Conservation (phyloP, 192 early-diverging fungal species). For the Backusella liffmaniae region DNA sequence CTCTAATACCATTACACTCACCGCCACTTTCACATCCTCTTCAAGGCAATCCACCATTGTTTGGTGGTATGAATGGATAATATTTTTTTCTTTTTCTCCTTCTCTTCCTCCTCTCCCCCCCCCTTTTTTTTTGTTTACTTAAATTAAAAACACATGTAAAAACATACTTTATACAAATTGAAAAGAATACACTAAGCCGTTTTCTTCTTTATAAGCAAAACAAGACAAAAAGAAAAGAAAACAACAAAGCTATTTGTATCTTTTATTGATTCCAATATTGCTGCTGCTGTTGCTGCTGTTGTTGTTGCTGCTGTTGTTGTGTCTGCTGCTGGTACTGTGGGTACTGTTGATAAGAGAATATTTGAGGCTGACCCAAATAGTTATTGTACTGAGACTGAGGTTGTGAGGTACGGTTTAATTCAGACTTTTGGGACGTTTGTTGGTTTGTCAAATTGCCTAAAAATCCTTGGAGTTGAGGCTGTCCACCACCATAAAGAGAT, state of each 20-base stretch:
- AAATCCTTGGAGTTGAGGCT: slow-evolving; percentile 30
- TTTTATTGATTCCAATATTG: slow-evolving; percentile 43
- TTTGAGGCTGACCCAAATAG: slow-evolving; percentile 37
- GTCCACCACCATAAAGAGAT: slow-evolving; percentile 34
- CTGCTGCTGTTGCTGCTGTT: slow-evolving; percentile 33
- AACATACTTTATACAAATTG: slow-evolving; percentile 7
- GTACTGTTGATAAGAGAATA: slow-evolving; percentile 53
- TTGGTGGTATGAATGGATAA: slow-evolving; percentile 19
- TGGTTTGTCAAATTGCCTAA: slow-evolving; percentile 25
- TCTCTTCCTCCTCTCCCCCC: neutral
- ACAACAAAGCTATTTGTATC: neutral
- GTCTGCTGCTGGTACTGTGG: slow-evolving; percentile 42
- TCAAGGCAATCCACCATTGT: slow-evolving; percentile 13
- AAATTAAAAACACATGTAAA: slow-evolving; percentile 23
- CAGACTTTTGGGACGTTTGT: slow-evolving; percentile 27
- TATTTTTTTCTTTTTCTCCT: neutral
- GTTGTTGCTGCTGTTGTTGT: slow-evolving; percentile 30
- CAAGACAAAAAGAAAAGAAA: neutral
- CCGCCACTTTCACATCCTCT: neutral
- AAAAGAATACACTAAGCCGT: slow-evolving; percentile 15
- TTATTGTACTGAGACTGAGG: slow-evolving; percentile 26
- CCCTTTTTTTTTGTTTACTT: slow-evolving; percentile 7
- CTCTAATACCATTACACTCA: neutral
- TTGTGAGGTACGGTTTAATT: neutral
- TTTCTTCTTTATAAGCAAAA: slow-evolving; percentile 13